These are phyloP conservation scores for Phaseolus coccineus DNA, from an alignment of 331 rosid genomes.

Conservation along the genomic window DNA sequence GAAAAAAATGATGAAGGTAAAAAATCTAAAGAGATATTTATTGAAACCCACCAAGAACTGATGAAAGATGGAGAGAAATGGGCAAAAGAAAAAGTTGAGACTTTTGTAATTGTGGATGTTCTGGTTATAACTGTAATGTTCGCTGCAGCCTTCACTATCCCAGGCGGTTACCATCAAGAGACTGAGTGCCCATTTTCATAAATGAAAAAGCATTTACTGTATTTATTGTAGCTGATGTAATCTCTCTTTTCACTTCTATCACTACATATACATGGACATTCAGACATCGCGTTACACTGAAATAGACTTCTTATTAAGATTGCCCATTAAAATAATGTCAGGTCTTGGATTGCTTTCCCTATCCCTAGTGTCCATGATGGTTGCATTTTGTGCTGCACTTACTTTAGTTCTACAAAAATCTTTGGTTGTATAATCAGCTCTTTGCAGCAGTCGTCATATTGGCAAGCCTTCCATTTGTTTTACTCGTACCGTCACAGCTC, in stretches of 20 bases:
- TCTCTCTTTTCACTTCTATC: constrained; percentile 39
- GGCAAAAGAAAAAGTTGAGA: constrained; percentile 30
- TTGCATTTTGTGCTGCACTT: constrained; percentile 9
- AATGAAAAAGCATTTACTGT: background rate
- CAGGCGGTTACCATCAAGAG: constrained; percentile 15
- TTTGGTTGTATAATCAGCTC: background rate
- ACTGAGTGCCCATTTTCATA: constrained; percentile 1
- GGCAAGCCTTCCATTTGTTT: background rate
- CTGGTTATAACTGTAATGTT: constrained; percentile 38
- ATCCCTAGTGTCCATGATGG: constrained; percentile 18
- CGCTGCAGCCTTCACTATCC: constrained; percentile 38
- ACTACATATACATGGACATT: constrained; percentile 30
- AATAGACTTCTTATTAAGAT: background rate
- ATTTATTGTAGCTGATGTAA: constrained; percentile 37
- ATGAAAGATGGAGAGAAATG: constrained; percentile 36
- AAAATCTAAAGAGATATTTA: constrained; percentile 40
- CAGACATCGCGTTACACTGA: constrained; percentile 7
- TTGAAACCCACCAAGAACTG: constrained; percentile 26
- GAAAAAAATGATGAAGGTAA: background rate
- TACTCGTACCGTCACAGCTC: background rate
- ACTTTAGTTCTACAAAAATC: background rate
- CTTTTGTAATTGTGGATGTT: constrained; percentile 23
- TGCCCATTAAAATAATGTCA: background rate
- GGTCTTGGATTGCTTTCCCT: background rate
- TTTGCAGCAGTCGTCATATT: background rate